Conservation (phyloP, 495 filamentous ascomycete genomes). For the Penicillium turbatum region DNA sequence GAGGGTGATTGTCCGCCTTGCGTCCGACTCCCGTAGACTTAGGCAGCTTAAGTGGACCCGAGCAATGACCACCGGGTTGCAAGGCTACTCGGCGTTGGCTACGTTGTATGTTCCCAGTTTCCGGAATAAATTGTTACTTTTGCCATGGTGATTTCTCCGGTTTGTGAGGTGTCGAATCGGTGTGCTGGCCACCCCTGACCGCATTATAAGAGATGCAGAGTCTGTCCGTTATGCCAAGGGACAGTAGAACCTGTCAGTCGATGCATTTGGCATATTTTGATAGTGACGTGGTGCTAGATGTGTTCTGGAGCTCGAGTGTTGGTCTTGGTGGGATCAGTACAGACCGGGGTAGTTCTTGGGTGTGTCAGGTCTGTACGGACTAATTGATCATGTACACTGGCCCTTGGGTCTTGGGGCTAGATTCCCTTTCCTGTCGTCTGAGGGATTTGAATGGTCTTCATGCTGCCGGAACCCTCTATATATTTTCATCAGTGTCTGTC, state of each 20-base stretch:
- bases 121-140: neutral
- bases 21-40: conserved; percentile 6
- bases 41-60: neutral
- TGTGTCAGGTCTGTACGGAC: neutral
- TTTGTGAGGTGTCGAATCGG: conserved; percentile 3
- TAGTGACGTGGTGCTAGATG: conserved; percentile 5
- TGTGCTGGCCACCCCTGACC: conserved; percentile 6
- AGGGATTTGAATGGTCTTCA: neutral
- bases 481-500: too few species aligned
- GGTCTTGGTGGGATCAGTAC: neutral
- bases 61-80: neutral
- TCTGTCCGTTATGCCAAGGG: neutral
- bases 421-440: neutral
- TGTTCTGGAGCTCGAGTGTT: neutral
- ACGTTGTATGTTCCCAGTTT: neutral
- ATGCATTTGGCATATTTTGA: neutral
- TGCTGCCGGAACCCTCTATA: too few species aligned
- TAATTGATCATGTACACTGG: neutral
- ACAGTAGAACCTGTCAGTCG: neutral
- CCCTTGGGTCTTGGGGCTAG: neutral
- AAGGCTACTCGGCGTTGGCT: neutral
- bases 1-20: conserved; percentile 3
- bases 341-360: neutral
- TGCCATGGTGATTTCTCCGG: neutral
- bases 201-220: neutral